These are phyloP conservation scores for Talaromyces verruculosus DNA, from an alignment of 2,329 filamentous ascomycete species.

Conservation along the genomic window DNA sequence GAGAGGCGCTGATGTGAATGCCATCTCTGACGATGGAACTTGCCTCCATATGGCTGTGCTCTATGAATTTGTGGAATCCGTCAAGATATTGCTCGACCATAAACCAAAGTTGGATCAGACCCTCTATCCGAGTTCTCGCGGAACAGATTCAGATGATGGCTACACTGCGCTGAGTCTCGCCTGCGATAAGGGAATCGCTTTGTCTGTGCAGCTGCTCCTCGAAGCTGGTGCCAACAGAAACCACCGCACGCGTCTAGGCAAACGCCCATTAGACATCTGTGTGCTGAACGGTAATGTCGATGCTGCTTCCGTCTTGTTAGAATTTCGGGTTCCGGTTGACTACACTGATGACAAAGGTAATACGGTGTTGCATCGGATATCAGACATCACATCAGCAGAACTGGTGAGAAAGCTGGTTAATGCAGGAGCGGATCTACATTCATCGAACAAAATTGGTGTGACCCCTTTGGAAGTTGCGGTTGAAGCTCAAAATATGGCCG, in stretches of 20 bases:
- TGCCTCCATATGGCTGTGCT: background rate
- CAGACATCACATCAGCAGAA: background rate
- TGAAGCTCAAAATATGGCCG: background rate
- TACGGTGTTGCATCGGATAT: background rate
- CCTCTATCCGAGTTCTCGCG: background rate
- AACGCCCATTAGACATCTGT: background rate
- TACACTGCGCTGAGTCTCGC: constrained; percentile 1
- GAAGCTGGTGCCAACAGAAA: background rate
- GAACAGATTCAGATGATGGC: background rate
- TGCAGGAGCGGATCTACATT: background rate
- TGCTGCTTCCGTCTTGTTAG: background rate
- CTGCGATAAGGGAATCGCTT: background rate
- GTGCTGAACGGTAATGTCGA: background rate
- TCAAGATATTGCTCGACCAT: background rate
- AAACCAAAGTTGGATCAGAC: background rate
- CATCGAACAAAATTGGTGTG: background rate
- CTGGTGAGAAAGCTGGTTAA: background rate
- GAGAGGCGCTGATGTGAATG: background rate
- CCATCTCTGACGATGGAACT: background rate
- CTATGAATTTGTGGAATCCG: background rate
- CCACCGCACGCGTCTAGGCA: background rate
- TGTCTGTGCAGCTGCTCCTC: background rate
- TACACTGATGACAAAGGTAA: background rate
- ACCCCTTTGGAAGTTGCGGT: background rate
- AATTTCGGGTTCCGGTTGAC: background rate